Conservation (phyloP, 2,329 filamentous ascomycete species). For the Aspergillus novoparasiticus region DNA sequence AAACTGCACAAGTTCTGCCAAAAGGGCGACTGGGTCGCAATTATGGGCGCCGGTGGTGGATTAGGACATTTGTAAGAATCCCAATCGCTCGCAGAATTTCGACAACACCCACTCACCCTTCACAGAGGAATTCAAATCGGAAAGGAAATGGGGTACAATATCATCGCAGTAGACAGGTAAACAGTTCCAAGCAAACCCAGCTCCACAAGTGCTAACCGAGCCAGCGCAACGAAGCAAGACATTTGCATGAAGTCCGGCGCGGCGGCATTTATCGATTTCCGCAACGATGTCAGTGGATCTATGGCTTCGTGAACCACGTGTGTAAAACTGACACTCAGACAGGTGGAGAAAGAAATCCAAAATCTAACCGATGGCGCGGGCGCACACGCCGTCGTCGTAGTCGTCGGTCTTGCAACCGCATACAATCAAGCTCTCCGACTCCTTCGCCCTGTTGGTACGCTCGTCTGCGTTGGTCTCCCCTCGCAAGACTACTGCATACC, state of each 20-base stretch:
- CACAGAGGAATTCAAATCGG: slow-evolving; percentile 14
- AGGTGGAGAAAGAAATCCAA: slow-evolving; percentile 12
- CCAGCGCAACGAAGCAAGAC: slow-evolving; percentile 19
- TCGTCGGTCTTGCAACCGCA: slow-evolving; percentile 40
- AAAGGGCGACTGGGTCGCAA: slow-evolving; percentile 15
- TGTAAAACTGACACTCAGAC: neutral
- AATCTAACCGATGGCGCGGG: slow-evolving; percentile 39
- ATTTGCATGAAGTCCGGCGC: slow-evolving; percentile 22
- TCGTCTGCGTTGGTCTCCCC: slow-evolving; percentile 45
- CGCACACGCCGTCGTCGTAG: slow-evolving; percentile 43
- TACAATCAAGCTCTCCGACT: slow-evolving; percentile 40
- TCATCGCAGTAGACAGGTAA: slow-evolving; percentile 11
- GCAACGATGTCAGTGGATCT: slow-evolving; percentile 24
- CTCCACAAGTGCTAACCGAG: neutral
- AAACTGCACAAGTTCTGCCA: slow-evolving; percentile 13
- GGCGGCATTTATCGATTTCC: slow-evolving; percentile 23
- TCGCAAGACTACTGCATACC: slow-evolving; percentile 42
- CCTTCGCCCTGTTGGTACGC: slow-evolving; percentile 40
- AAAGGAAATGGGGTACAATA: slow-evolving; percentile 15
- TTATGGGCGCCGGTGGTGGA: slow-evolving; percentile 19
- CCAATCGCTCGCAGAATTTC: neutral
- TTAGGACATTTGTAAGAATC: slow-evolving; percentile 12
- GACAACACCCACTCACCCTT: neutral
- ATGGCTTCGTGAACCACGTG: neutral
- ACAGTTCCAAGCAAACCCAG: no score